Evolutionary conservation across 139 green algal species (phyloP).

Genomic region (Coccomyxa sp.): DNA sequence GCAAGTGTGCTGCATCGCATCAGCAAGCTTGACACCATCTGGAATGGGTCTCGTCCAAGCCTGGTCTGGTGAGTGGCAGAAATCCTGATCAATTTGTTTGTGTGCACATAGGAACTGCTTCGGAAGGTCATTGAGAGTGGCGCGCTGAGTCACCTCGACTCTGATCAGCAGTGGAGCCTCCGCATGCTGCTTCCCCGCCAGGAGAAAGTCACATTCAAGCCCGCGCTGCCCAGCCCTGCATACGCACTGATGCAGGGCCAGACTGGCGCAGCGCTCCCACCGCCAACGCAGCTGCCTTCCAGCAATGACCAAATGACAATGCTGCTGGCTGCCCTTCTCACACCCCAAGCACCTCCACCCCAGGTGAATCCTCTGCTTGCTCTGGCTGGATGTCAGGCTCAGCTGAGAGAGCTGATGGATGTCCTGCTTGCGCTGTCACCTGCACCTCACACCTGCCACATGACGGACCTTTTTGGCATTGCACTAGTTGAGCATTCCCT

Average conservation of each 20-base stretch:
- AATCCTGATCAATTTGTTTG: background rate
- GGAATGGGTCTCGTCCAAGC: background rate
- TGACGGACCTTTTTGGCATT: no score
- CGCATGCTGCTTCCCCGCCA: background rate
- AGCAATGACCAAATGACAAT: background rate
- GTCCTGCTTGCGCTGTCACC: no score
- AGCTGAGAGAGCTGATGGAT: no score
- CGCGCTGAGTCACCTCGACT: background rate
- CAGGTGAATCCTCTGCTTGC: background rate
- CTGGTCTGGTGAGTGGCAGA: background rate
- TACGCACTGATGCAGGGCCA: background rate
- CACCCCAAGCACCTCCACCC: background rate
- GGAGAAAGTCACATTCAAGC: background rate
- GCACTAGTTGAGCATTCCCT: background rate
- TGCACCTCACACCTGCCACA: no score
- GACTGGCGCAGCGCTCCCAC: no score
- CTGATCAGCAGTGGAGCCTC: background rate
- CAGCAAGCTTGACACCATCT: background rate
- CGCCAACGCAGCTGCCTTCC: background rate
- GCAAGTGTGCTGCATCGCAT: background rate
- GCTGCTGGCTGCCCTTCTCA: background rate
- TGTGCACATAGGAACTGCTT: background rate
- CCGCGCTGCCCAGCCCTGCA: background rate
- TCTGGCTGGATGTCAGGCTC: no score
- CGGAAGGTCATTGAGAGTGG: background rate